Evolutionary conservation across 805 yeast species (phyloP).

Genomic region (Saccharomycopsis oosterbeekiorum): DNA sequence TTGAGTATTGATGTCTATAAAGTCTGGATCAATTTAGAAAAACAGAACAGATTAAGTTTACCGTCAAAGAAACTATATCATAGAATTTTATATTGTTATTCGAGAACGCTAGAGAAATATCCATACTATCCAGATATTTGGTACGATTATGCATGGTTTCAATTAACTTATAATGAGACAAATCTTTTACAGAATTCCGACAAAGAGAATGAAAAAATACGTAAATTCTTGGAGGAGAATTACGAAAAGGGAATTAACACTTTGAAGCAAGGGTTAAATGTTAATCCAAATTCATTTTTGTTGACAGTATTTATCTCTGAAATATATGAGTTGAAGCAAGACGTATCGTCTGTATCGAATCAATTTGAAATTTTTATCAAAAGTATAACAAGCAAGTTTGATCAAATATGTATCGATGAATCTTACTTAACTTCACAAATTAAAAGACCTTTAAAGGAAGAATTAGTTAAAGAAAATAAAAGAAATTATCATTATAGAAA

Average conservation of each 20-base stretch:
- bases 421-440: slow-evolving; percentile 19
- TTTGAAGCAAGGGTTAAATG: slow-evolving; percentile 42
- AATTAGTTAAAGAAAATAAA: slow-evolving; percentile 4
- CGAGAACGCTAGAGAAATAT: slow-evolving; percentile 52
- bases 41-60: slow-evolving; percentile 54
- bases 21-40: slow-evolving; percentile 75
- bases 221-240: slow-evolving; percentile 2
- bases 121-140: slow-evolving; percentile 67
- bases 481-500: slow-evolving; percentile 10
- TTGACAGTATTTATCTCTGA: slow-evolving; percentile 62
- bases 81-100: slow-evolving; percentile 63
- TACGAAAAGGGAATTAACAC: slow-evolving; percentile 28
- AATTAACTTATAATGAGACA: slow-evolving; percentile 10
- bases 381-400: slow-evolving; percentile 32
- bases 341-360: slow-evolving; percentile 39
- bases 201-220: background rate
- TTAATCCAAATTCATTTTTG: slow-evolving; percentile 64
- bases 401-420: slow-evolving; percentile 15
- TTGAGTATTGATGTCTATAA: slow-evolving; percentile 18
- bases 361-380: slow-evolving; percentile 43
- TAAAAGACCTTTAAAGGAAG: slow-evolving; percentile 4
- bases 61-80: slow-evolving; percentile 38
- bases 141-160: slow-evolving; percentile 48
- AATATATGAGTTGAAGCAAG: slow-evolving; percentile 49
- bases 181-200: background rate